Percentiles rank a stretch among this genome's conserved stretches.
Evolutionary conservation across 805 yeast species (phyloP).

Genomic region (Zygosaccharomyces bailii): DNA sequence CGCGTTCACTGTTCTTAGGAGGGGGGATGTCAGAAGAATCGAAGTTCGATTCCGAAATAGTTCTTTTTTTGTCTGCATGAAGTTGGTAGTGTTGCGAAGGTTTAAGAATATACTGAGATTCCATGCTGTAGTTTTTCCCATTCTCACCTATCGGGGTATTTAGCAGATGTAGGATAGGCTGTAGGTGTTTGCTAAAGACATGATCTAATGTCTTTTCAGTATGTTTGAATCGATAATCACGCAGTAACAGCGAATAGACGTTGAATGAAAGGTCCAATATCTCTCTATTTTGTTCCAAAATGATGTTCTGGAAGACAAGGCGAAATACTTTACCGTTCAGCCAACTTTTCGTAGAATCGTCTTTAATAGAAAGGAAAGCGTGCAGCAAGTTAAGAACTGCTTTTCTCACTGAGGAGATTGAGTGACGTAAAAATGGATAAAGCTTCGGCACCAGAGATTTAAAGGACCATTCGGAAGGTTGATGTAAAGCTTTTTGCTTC

Average conservation of each 20-base stretch:
- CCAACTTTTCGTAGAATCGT: slow-evolving; percentile 61
- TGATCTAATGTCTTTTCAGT: slow-evolving; percentile 46
- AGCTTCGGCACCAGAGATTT: slow-evolving; percentile 80
- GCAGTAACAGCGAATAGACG: slow-evolving; percentile 57
- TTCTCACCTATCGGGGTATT: slow-evolving; percentile 96
- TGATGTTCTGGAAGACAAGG: slow-evolving; percentile 76
- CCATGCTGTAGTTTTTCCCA: slow-evolving; percentile 83
- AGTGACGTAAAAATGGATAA: slow-evolving; percentile 90
- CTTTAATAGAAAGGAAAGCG: slow-evolving; percentile 65
- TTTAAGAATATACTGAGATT: slow-evolving; percentile 63
- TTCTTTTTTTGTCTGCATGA: slow-evolving; percentile 34
- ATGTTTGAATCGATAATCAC: slow-evolving; percentile 40
- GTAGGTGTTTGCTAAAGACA: slow-evolving; percentile 53
- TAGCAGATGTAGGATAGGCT: slow-evolving; percentile 59
- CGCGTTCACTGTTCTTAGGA: slow-evolving; percentile 52
- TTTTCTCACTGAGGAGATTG: slow-evolving; percentile 84
- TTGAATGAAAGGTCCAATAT: slow-evolving; percentile 60
- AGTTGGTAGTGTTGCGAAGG: slow-evolving; percentile 53
- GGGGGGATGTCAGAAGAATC: slow-evolving; percentile 43
- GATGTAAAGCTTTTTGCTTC: slow-evolving; percentile 53
- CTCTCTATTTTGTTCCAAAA: slow-evolving; percentile 82
- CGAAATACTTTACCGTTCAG: slow-evolving; percentile 69
- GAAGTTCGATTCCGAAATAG: slow-evolving; percentile 24
- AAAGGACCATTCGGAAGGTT: slow-evolving; percentile 54
- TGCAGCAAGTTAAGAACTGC: slow-evolving; percentile 78